Base-by-base conservation (phyloP, 2,329 filamentous ascomycete species). In the Cercospora sp. region DNA sequence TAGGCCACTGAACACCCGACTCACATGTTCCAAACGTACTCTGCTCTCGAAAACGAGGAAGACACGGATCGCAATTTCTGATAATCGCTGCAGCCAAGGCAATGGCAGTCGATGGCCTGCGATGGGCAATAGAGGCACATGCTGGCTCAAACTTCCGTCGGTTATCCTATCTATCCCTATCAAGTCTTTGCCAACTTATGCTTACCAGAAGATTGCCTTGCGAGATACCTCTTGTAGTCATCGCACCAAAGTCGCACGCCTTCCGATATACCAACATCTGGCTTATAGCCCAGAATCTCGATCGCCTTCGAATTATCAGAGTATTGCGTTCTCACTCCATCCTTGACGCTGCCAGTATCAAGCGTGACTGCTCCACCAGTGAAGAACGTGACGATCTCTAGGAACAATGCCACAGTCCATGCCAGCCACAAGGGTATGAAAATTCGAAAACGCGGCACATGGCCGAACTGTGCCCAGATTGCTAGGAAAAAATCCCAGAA, bases 401-500 rank as follows among this genome's bases (percentile, higher is more conserved):
- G 80, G 9, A 81, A 65, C 62, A 79, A 75, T 1, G 83, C 86
- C 61, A 81, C 75, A 60, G 83, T 70, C 79, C 82, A 85, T 6
- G 84, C 86, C 69, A 87, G 51, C 3, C 71, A 33, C 66, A 79
- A 75, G 0, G 87, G 86, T 13, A 89, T 81, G 31, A 74, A 77
- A 7, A 88, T 67, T 58, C 84, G 75, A 61, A 80, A 85, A 0
- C 74, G 73, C 5, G 87, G 86, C 28, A 84, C 80, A 72, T 86
- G 85, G 0, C 81, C 85, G 72, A 88, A 88, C 31, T 83, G 77
- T 8, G 83, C 84, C 92, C 92, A 98, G 58, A 97, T 85, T 45
- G 89, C 88, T 48, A 92, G 86, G 67, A 91, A 88, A 77, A 96
- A 91, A 80, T 96, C 93, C 89, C 95, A 96, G 80, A 97, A 96